Evolutionary conservation across 2,329 filamentous ascomycete species (phyloP).

Genomic region (Fusarium citri): DNA sequence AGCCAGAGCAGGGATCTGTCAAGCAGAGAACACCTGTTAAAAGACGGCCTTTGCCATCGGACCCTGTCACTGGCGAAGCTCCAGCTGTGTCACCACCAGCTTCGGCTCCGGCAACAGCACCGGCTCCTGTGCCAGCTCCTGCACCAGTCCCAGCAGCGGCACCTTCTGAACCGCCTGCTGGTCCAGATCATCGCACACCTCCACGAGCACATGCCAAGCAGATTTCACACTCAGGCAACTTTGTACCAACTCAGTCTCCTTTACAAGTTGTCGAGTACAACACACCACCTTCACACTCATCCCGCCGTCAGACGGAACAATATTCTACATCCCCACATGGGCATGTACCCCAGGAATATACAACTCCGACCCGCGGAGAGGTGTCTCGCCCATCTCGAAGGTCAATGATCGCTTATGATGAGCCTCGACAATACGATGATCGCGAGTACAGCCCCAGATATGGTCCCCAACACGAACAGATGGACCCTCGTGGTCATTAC

Average conservation of each 20-base stretch:
- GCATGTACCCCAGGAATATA: slow-evolving; percentile 34
- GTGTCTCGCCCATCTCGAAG: slow-evolving; percentile 49
- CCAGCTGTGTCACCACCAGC: slow-evolving; percentile 46
- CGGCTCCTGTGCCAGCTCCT: slow-evolving; percentile 12
- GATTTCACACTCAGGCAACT: slow-evolving; percentile 50
- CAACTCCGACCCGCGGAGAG: slow-evolving; percentile 39
- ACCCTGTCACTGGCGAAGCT: slow-evolving; percentile 72
- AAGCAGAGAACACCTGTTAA: slow-evolving; percentile 75
- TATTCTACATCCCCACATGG: slow-evolving; percentile 51
- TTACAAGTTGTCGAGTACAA: slow-evolving; percentile 65
- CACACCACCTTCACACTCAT: slow-evolving; percentile 53
- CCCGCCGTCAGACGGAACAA: slow-evolving; percentile 52
- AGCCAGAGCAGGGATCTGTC: slow-evolving; percentile 53
- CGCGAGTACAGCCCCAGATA: slow-evolving; percentile 51
- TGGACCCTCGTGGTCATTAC: slow-evolving; percentile 53
- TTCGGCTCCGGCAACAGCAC: slow-evolving; percentile 8
- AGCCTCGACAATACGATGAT: slow-evolving; percentile 52
- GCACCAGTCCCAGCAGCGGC: slow-evolving; percentile 24
- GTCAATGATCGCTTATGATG: slow-evolving; percentile 53
- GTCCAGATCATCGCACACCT: slow-evolving; percentile 61
- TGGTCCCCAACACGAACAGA: slow-evolving; percentile 52
- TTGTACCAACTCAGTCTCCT: slow-evolving; percentile 64
- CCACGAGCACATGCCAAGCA: slow-evolving; percentile 60
- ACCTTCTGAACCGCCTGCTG: slow-evolving; percentile 47
- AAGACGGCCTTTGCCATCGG: slow-evolving; percentile 83